Conservation (phyloP, 2,329 filamentous ascomycete species). For the Volutella citrinella region DNA sequence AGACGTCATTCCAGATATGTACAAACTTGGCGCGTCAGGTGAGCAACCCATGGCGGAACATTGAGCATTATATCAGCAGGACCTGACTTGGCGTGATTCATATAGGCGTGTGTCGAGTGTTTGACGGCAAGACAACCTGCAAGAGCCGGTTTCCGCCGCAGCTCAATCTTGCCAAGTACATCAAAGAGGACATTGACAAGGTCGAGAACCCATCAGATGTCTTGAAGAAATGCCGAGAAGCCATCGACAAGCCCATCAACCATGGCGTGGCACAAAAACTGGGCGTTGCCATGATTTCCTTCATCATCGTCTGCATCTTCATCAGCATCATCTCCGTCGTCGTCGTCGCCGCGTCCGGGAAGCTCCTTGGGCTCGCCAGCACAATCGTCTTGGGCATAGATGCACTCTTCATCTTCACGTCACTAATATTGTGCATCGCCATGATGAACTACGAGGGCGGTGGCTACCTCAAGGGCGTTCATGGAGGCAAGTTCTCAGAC, state of each 20-base stretch:
- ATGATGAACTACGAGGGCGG: constrained; percentile 20
- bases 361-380: background rate
- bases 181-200: constrained; percentile 11
- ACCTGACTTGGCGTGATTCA: no score
- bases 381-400: constrained; percentile 7
- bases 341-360: constrained; percentile 1
- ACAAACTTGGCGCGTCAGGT: constrained; percentile 16
- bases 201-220: background rate
- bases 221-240: constrained; percentile 7
- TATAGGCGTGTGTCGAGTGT: constrained; percentile 14
- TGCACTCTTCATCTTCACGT: constrained; percentile 14
- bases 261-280: constrained; percentile 9
- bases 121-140: constrained; percentile 8
- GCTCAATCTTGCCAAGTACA: constrained; percentile 14
- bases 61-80: no score
- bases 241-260: constrained; percentile 10
- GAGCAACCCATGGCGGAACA: no score
- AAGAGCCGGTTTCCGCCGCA: constrained; percentile 12
- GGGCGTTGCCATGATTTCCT: constrained; percentile 9
- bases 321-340: constrained; percentile 12
- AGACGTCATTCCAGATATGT: constrained; percentile 11
- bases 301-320: constrained; percentile 14
- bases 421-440: constrained; percentile 14
- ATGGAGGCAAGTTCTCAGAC: constrained; percentile 12
- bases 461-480: constrained; percentile 6